Percentiles rank a stretch among this genome's conserved stretches.
Conservation (phyloP, 2,329 filamentous ascomycete genomes). For the Sphaerulina musiva region DNA sequence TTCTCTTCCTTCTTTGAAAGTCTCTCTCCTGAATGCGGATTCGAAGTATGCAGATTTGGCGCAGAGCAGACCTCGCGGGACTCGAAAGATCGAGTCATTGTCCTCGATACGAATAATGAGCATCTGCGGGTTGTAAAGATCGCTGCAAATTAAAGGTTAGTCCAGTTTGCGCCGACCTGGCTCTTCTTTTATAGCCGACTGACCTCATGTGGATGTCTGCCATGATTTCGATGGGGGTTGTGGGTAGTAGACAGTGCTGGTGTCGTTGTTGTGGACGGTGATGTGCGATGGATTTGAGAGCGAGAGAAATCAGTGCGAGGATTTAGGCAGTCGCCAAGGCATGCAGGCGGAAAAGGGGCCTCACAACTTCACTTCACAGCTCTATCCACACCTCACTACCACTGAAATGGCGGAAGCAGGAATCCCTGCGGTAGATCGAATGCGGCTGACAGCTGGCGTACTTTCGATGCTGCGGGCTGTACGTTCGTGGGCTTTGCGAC, state of each 20-base stretch:
- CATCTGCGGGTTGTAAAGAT: not conserved
- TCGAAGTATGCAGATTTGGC: constrained; percentile 11
- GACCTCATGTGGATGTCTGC: too few relatives aligned
- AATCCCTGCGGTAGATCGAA: not conserved
- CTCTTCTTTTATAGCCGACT: too few relatives aligned
- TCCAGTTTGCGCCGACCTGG: too few relatives aligned
- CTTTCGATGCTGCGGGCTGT: too few relatives aligned
- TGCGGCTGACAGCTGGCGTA: too few relatives aligned
- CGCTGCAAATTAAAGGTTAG: not conserved
- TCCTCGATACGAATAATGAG: not conserved
- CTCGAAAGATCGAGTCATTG: not conserved
- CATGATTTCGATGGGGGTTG: too few relatives aligned
- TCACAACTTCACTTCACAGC: not conserved
- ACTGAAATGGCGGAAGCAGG: not conserved
- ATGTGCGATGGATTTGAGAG: not conserved
- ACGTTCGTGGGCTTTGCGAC: too few relatives aligned
- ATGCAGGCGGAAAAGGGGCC: not conserved
- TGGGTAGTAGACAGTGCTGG: too few relatives aligned
- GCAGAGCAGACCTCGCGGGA: constrained; percentile 5
- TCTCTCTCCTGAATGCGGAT: not conserved
- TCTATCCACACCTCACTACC: not conserved
- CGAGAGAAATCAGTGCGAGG: not conserved
- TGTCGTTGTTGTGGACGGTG: not conserved
- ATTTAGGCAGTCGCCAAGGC: not conserved
- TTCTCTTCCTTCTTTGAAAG: not conserved